Evolutionary conservation across 2,329 filamentous ascomycete genomes (phyloP), one percentile per base, ranked within the genome.

Genomic region (Cytospora schulzeri): DNA sequence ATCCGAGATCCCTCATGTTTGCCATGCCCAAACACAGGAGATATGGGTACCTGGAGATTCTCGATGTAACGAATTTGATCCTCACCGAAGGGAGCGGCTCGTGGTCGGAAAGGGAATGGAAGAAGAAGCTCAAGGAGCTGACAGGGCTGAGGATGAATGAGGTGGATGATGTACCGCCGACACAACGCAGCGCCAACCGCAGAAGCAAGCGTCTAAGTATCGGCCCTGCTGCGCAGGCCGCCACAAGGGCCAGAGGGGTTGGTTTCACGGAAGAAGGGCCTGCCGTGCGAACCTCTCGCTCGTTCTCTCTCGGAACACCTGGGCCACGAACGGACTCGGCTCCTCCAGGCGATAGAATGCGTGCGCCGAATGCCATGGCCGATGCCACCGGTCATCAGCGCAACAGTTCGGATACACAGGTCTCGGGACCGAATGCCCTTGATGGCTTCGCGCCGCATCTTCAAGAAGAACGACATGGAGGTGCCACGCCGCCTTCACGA

Each of bases 1-100:
- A 98, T 76, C 83, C 91, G 4, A 87, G 92, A 54, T 96, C 95
- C 63, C 83, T 99, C 69, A 99, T 99, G 95, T 99, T 98, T 76
- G 95, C 93, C 7, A 96, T 99, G 89, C 94, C 95, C 0, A 92
- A 91, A 70, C 88, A 95, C 70, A 88, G 89, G 60, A 86, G 91
- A 68, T 96, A 96, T 72, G 93, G 94, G 0, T 98, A 98, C 72
- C 79, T 99, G 29, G 95, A 98, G 72, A 88, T 93, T 41, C 78
- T 93, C 63, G 95, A 99, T 73, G 91, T 98, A 19, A 88, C 89
- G 4, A 84, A 85, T 60, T 79, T 98, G 51, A 93, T 99, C 67
- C 83, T 91, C 68, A 89, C 89, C 3, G 85, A 92, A 3, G 91
- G 91, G 24, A 96, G 90, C 75, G 79, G 85, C 24, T 81, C 77